A percentile compares a stretch with the other conserved stretches of the same genome.
Conservation (phyloP, 495 filamentous ascomycete species). For the Neurospora sp. region DNA sequence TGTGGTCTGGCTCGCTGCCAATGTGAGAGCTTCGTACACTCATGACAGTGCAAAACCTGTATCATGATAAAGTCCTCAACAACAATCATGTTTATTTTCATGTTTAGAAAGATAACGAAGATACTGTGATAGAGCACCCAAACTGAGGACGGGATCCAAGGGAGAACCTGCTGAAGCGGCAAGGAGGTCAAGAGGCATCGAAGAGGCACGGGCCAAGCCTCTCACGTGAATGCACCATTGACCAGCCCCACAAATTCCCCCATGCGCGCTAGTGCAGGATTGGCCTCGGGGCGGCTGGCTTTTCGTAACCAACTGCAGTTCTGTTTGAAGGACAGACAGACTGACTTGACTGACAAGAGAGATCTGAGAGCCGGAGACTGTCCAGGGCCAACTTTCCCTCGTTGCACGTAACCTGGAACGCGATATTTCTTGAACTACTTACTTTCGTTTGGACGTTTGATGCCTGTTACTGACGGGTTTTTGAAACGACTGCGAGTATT, state of each 20-base stretch:
- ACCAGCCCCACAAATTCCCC: not conserved
- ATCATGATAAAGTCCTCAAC: too few relatives aligned
- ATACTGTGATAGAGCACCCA: too few relatives aligned
- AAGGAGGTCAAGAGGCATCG: not conserved
- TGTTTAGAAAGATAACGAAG: too few relatives aligned
- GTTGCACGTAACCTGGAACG: not conserved
- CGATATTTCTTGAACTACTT: not conserved
- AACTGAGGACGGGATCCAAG: not conserved
- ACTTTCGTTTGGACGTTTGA: not conserved
- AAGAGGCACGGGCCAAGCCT: not conserved
- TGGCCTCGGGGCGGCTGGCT: slow-evolving; percentile 15
- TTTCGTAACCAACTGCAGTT: slow-evolving; percentile 16
- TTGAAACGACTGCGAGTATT: not conserved
- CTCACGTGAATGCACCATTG: not conserved
- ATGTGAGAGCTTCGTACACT: not conserved
- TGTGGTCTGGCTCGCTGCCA: not conserved
- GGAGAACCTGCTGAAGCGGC: not conserved
- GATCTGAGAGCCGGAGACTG: not conserved
- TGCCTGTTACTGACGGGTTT: not conserved
- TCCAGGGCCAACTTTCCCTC: not conserved
- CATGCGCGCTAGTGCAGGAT: slow-evolving; percentile 8
- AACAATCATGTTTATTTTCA: too few relatives aligned
- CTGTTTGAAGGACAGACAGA: not conserved
- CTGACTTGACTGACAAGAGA: not conserved
- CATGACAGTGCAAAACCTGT: not conserved